Evolutionary conservation across 75 land plant genomes (phyloP), one percentile per base, ranked within the genome.

Genomic region (Larix kaempferi): DNA sequence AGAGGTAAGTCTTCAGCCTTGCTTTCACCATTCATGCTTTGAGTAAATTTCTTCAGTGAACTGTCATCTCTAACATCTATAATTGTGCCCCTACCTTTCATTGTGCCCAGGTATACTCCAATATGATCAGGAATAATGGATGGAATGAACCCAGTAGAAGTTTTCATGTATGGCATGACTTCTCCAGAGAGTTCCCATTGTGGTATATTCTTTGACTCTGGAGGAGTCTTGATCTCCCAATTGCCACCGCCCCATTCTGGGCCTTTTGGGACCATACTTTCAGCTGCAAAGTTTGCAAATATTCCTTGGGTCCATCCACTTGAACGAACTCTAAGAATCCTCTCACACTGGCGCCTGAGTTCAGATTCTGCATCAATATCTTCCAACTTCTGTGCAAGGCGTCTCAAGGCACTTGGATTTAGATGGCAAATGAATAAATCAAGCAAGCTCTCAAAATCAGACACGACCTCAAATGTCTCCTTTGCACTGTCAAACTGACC

Each of bases 161-260:
- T 98, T 77, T 82, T 98, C 99, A 98, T 98, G 76, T 98, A 98
- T 15, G 99, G 98, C 83, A 91, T 93, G 64, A 98, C 99, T 77
- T 98, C 98, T n/a, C 85, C 91, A 66, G 98, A 92, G 22, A 98
- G 84, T 76, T 92, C 99, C 99, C 99, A 98, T 77, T 93, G 94
- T 58, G 92, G 95, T 65, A 87, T 80, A 75, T 37, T 77, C 81
- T 92, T 96, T 63, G 82, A 66, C 54, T 88, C 87, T 12, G 85
- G 78, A 22, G 89, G 88, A 22, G 99, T 95, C 76, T 95, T 98
- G 69, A 98, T 88, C 60, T 95, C 95, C 99, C 99, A 98, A 82
- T 98, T 98, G n/a, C 99, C 99, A 75, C 99, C 99, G 73, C 92
- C 99, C 99, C 99, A 98, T 87, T 98, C 99, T 57, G 95, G 86